Percentiles rank a stretch among this genome's conserved stretches.
These are phyloP conservation scores for Boletus rex-veris DNA, from an alignment of 768 basidiomycete species.

Conservation along the genomic window DNA sequence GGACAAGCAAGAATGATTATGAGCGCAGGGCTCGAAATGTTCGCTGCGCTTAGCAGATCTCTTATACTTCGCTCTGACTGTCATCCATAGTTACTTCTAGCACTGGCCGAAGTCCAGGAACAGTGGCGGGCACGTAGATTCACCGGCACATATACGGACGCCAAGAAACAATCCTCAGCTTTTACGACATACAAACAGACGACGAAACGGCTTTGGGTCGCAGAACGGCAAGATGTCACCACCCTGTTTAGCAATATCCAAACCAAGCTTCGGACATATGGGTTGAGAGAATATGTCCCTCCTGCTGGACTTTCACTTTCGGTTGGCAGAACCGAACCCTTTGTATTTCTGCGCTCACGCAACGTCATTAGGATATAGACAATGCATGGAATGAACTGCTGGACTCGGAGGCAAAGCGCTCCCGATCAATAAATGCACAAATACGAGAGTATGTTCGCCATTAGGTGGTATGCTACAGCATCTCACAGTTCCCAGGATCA, in stretches of 20 bases:
- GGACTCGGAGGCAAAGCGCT: constrained; percentile 69
- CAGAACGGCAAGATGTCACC: constrained; percentile 82
- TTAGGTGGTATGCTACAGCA: neutral
- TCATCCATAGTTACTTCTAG: constrained; percentile 53
- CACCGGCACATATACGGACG: constrained; percentile 74
- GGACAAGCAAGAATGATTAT: constrained; percentile 87
- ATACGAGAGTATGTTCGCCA: constrained; percentile 71
- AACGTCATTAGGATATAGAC: constrained; percentile 59
- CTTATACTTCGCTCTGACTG: constrained; percentile 3
- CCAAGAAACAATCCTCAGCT: constrained; percentile 67
- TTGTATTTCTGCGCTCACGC: constrained; percentile 8
- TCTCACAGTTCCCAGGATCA: constrained; percentile 54
- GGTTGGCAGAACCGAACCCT: constrained; percentile 32
- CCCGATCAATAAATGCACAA: constrained; percentile 81
- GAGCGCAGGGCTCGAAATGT: constrained; percentile 80
- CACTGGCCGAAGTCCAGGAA: constrained; percentile 62
- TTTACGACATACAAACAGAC: constrained; percentile 84
- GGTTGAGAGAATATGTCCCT: constrained; percentile 79
- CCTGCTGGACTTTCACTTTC: constrained; percentile 61
- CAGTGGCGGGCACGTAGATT: constrained; percentile 68
- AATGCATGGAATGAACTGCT: constrained; percentile 71
- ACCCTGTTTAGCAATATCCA: constrained; percentile 91
- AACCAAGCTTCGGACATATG: constrained; percentile 90
- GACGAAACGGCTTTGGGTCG: constrained; percentile 83
- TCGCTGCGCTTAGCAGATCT: constrained; percentile 18